Conservation (phyloP, 2,329 filamentous ascomycete species). For the Stemphylium vesicarium region DNA sequence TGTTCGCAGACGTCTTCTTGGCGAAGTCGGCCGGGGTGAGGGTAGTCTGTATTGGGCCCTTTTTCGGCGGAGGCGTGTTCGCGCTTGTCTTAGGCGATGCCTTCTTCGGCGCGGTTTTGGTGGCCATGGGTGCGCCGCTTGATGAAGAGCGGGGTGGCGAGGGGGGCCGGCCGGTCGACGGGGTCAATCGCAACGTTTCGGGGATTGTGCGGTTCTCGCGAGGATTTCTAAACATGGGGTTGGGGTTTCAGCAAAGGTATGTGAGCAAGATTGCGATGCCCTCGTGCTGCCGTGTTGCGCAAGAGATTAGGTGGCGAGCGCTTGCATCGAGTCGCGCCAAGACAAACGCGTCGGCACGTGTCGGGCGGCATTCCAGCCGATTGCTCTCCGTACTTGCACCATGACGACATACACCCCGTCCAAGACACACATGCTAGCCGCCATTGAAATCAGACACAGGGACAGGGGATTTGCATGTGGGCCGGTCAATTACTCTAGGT, state of each 20-base stretch:
- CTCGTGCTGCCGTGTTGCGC: neutral
- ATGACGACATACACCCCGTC: neutral
- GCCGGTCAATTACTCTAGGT: no score
- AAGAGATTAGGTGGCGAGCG: slow-evolving; percentile 3
- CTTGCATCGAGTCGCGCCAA: slow-evolving; percentile 7
- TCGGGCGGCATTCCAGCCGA: neutral
- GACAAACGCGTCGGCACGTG: slow-evolving; percentile 17
- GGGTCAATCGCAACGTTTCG: slow-evolving; percentile 45
- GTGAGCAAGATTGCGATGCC: neutral
- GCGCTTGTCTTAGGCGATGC: slow-evolving; percentile 21
- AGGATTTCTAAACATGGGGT: slow-evolving; percentile 62
- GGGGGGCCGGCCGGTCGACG: slow-evolving; percentile 59
- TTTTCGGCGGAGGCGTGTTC: slow-evolving; percentile 24
- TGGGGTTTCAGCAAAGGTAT: neutral
- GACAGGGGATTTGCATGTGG: no score
- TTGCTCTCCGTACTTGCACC: neutral
- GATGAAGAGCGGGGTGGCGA: slow-evolving; percentile 54
- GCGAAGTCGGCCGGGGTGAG: slow-evolving; percentile 40
- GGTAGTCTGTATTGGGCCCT: slow-evolving; percentile 42
- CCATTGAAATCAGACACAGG: no score
- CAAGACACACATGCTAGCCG: no score
- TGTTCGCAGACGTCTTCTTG: slow-evolving; percentile 41
- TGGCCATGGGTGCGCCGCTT: slow-evolving; percentile 26
- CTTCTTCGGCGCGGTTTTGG: slow-evolving; percentile 33
- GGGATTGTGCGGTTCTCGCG: slow-evolving; percentile 53